Evolutionary conservation across 129 eudicot species (phyloP).

Genomic region (Ambrosia trifida): DNA sequence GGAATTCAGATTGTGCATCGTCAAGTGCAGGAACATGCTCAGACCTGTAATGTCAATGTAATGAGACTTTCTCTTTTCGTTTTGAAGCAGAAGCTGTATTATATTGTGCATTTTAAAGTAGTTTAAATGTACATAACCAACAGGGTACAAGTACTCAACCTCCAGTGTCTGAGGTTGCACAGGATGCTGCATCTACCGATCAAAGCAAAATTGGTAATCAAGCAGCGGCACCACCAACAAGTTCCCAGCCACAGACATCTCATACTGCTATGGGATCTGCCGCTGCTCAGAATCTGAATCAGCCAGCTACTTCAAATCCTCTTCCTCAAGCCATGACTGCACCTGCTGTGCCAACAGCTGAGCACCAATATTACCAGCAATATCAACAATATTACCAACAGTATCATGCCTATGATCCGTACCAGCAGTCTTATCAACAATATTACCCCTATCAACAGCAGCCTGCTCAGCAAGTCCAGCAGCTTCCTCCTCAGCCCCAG

Average conservation of each 20-base stretch:
- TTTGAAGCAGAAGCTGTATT: conserved; percentile 1
- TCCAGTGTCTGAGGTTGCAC: conserved; percentile 45
- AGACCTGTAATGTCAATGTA: conserved; percentile 72
- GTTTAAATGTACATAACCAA: conserved; percentile 12
- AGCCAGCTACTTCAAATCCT: conserved; percentile 41
- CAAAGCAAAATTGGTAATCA: conserved; percentile 44
- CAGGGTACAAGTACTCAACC: conserved; percentile 73
- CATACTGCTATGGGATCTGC: conserved; percentile 33
- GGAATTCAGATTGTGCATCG: conserved; percentile 91
- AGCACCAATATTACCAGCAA: conserved; percentile 42
- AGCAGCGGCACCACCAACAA: conserved; percentile 33
- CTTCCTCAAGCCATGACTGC: conserved; percentile 49
- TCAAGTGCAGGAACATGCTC: conserved; percentile 95
- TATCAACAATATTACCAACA: conserved; percentile 84
- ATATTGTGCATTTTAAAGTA: background rate
- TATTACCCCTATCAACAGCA: conserved; percentile 72
- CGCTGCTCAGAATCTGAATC: conserved; percentile 47
- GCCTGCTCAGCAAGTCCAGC: conserved; percentile 58
- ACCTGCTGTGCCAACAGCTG: conserved; percentile 50
- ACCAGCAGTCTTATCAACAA: conserved; percentile 78
- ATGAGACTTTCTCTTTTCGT: conserved; percentile 8
- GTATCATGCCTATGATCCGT: conserved; percentile 78
- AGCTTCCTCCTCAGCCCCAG: conserved; percentile 43
- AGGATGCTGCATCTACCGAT: conserved; percentile 40
- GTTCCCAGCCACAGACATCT: conserved; percentile 57